Evolutionary conservation across 2,329 filamentous ascomycete genomes (phyloP), one percentile per base, ranked within the genome.

Genomic region (Botrytis galanthina): DNA sequence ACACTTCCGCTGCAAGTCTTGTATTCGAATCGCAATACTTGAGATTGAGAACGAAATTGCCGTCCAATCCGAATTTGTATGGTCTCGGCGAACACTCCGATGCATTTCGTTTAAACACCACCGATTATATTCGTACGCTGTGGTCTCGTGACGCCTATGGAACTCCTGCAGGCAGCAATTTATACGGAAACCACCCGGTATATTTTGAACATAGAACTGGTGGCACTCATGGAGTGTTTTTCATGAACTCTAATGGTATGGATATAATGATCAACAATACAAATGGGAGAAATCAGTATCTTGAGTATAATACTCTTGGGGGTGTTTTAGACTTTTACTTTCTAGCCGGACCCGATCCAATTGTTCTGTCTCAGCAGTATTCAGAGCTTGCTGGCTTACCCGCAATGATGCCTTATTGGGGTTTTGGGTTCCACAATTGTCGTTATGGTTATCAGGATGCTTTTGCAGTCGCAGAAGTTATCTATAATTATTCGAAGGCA

Each of bases 261-360:
- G 92, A 95, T 74, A 86, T 95, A 80, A 91, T 91, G 77, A 90
- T 95, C 80, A 87, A 93, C 80, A 87, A 89, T 75, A 88, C 87
- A 1, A 82, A 84, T 8, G 81, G 85, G 37, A 84, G 86, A 37
- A 71, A 77, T 63, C 77, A 95, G 80, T 93, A 91, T 73, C 86
- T 96, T 8, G 92, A 95, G 82, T 96, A 95, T 83, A 93, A 95
- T 80, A 89, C 89, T 1, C 85, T 95, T 0, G 93, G 93, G 10
- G 93, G 93, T 16, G 87, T 95, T 32, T 80, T 96, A 3, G 93
- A 95, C 81, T 88, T 92, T 70, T 91, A 91, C 79, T 91, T 92
- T 78, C 78, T 91, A 16, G 85, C 88, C 14, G 90, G 90, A 0
- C 87, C 88, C 0, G 85, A 83, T 0, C 88, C 90, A 0, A 82